Conservation (phyloP, 352 stramenopile species). For the Globisporangium irregulare region DNA sequence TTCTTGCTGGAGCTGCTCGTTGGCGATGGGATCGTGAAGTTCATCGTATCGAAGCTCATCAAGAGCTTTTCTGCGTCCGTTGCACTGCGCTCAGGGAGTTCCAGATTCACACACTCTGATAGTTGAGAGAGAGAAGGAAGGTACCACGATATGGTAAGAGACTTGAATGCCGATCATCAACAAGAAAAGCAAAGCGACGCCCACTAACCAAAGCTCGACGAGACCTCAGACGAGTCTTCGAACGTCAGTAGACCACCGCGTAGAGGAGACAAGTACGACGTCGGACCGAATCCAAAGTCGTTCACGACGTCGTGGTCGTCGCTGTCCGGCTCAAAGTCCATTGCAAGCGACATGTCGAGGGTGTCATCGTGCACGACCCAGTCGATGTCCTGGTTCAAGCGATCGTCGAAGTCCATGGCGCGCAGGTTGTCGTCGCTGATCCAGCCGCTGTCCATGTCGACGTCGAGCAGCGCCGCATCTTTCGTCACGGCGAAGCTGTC, state of each 20-base stretch:
- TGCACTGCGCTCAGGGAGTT: constrained; percentile 29
- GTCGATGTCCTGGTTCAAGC: constrained; percentile 79
- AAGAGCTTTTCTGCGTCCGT: constrained; percentile 77
- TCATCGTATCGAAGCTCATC: constrained; percentile 89
- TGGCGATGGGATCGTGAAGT: constrained; percentile 76
- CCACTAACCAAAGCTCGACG: constrained; percentile 74
- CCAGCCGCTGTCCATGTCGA: constrained; percentile 55
- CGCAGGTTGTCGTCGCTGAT: constrained; percentile 80
- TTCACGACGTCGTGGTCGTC: constrained; percentile 39
- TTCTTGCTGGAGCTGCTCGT: constrained; percentile 57
- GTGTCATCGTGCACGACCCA: constrained; percentile 75
- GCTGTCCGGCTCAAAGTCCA: constrained; percentile 47
- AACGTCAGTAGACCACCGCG: constrained; percentile 33
- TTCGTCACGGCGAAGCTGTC: constrained; percentile 24
- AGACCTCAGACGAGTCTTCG: constrained; percentile 39
- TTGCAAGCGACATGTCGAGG: constrained; percentile 50
- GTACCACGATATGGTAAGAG: constrained; percentile 24
- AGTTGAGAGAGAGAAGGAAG: constrained; percentile 28
- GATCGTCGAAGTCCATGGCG: constrained; percentile 70
- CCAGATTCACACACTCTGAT: constrained; percentile 41
- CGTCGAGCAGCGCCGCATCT: constrained; percentile 20
- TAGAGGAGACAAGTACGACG: constrained; percentile 53
- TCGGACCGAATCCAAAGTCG: constrained; percentile 62
- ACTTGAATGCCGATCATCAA: constrained; percentile 18
- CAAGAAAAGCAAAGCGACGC: constrained; percentile 43